Base-by-base conservation (phyloP, 495 filamentous ascomycete genomes). In the Hypoxylon crocopeplum region DNA sequence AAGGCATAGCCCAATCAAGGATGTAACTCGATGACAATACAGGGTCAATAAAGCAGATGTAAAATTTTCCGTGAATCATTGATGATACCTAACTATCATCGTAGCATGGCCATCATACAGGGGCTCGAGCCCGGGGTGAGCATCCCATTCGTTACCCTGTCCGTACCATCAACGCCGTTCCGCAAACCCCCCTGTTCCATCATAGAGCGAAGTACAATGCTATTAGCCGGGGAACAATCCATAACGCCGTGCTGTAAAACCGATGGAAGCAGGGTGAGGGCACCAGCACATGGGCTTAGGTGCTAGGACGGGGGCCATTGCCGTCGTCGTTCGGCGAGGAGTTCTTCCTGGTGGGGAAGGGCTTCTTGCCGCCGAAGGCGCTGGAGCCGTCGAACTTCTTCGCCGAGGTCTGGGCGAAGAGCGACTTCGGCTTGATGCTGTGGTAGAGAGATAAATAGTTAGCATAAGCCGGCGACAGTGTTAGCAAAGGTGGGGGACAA, bases 351-450 rank as follows among this genome's bases (percentile, higher is more conserved):
- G 24, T 3, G 24, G 8, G 17, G 2, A 12, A 2, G 32, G 15
- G 13, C 21, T 41, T 50, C 48, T 64, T 68, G 27, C 54, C 47
- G 30, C 69, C 71, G 52, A 67, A 54, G 56, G 62, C 59, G 41
- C 59, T 61, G 60, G 65, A 63, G 51, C 71, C 69, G 32, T 72
- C 71, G 62, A 82, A 66, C 67, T 78, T 83, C 79, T 84, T 85
- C 63, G 74, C 71, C 11, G 80, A 82, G 24, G 82, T 77, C 60
- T 83, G 83, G 50, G 84, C 83, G 70, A 87, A 87, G 54, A 87
- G 78, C 0, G 84, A 86, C 67, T 82, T 82, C 10, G 84, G 84
- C 71, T 86, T 86, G 53, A 73, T 77, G 50, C 84, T 86, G 55
- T 37, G 22, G 10, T 3, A n/a, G n/a, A 7, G 20, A 29, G 34